phyloP scores from a whole-genome alignment of 1,284 basidiomycete genomes.

The Rhizopogon parksii region DNA sequence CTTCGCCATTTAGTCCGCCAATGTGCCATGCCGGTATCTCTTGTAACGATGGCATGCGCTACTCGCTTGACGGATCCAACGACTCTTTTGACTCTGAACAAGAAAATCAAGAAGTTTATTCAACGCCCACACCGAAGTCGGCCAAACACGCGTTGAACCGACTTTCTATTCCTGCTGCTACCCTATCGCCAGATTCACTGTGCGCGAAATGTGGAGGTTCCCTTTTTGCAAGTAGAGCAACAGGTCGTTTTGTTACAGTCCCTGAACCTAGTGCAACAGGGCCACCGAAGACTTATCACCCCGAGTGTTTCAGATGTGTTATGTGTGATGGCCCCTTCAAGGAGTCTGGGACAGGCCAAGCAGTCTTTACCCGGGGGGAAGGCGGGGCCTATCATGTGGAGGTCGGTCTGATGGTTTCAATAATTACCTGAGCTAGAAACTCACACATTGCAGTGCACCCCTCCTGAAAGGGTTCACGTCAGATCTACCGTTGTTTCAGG shows the following conservation, averaged over 20 bases:
- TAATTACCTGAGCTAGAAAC: conserved; percentile 2
- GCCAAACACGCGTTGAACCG: conserved; percentile 17
- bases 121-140: conserved; percentile 19
- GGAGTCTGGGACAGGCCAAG: conserved; percentile 52
- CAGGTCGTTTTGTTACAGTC: conserved; percentile 60
- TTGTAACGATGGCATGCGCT: background rate
- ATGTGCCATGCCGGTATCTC: conserved; percentile 12
- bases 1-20: conserved; percentile 38
- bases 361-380: conserved; percentile 58
- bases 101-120: conserved; percentile 9
- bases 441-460: conserved; percentile 47
- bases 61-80: conserved; percentile 9
- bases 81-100: conserved; percentile 4
- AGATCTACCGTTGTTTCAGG: conserved; percentile 24
- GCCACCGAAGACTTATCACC: conserved; percentile 56
- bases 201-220: conserved; percentile 53
- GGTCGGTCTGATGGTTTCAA: conserved; percentile 34
- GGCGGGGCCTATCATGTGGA: conserved; percentile 66
- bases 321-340: conserved; percentile 59
- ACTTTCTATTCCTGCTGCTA: conserved; percentile 20
- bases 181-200: conserved; percentile 27
- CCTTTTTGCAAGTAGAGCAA: conserved; percentile 49
- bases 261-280: conserved; percentile 44
- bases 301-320: conserved; percentile 64
- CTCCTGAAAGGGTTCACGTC: conserved; percentile 41